Evolutionary conservation across 1,284 basidiomycete species (phyloP).

Genomic region (Apiotrichum gamsii): DNA sequence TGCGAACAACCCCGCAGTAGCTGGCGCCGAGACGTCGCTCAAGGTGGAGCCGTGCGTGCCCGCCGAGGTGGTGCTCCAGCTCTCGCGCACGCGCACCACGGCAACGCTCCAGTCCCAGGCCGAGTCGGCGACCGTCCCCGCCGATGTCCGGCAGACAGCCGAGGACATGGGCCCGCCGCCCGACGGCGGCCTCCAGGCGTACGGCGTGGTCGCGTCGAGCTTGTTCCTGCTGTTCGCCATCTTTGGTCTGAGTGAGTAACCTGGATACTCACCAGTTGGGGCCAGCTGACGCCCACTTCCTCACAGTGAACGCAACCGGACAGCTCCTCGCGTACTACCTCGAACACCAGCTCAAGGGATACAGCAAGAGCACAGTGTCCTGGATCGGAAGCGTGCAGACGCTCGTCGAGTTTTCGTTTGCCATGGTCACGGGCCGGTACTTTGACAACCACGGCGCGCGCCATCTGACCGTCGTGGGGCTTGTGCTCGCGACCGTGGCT

Average conservation of each 20-base stretch:
- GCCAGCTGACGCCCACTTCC: not conserved
- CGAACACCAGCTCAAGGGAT: conserved; percentile 31
- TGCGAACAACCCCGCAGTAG: too few species aligned
- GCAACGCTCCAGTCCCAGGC: too few species aligned
- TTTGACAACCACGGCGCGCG: conserved; percentile 40
- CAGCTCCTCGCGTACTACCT: conserved; percentile 39
- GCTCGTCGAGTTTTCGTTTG: conserved; percentile 31
- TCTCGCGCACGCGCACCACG: too few species aligned
- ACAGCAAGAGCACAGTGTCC: conserved; percentile 31
- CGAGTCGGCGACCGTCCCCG: too few species aligned
- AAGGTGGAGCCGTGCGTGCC: too few species aligned
- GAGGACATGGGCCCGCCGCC: conserved; percentile 13
- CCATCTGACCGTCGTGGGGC: conserved; percentile 22
- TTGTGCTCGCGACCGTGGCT: conserved; percentile 21
- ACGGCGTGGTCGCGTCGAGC: conserved; percentile 21
- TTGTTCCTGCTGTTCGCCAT: conserved; percentile 39
- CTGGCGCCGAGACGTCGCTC: too few species aligned
- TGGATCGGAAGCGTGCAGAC: conserved; percentile 29
- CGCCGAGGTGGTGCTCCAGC: too few species aligned
- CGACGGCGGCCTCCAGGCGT: conserved; percentile 14
- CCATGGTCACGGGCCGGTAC: conserved; percentile 33
- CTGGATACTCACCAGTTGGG: not conserved
- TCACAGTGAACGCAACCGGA: conserved; percentile 35
- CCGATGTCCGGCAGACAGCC: not conserved
- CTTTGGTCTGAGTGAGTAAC: conserved; percentile 41